Percentiles rank a stretch among this genome's conserved stretches.
These are phyloP conservation scores for Noccaea caerulescens DNA, from an alignment of 345 rosid species.

Conservation along the genomic window DNA sequence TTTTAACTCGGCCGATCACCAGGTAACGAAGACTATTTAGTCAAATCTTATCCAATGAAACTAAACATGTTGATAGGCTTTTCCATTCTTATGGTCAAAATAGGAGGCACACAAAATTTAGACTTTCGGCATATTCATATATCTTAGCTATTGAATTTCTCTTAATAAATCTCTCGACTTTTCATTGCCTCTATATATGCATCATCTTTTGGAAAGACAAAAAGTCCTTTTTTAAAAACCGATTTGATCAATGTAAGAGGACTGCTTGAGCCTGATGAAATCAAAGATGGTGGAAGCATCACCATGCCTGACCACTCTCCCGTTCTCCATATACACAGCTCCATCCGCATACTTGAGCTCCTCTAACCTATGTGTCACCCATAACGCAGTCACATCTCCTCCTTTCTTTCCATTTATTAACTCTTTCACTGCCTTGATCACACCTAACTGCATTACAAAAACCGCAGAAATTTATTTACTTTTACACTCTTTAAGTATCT, in stretches of 20 bases:
- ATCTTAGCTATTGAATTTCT: no score
- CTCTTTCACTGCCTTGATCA: slow-evolving; percentile 78
- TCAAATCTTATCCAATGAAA: no score
- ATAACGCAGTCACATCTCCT: slow-evolving; percentile 75
- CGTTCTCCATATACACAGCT: slow-evolving; percentile 85
- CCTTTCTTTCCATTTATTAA: slow-evolving; percentile 53
- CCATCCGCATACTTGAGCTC: slow-evolving; percentile 91
- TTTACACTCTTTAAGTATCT: no score
- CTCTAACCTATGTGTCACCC: slow-evolving; percentile 96
- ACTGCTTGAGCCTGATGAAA: slow-evolving; percentile 63
- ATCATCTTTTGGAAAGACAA: neutral
- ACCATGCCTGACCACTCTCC: slow-evolving; percentile 70
- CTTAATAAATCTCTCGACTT: neutral
- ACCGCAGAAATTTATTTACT: no score
- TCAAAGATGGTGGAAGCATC: slow-evolving; percentile 60
- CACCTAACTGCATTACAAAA: slow-evolving; percentile 61
- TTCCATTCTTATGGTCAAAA: slow-evolving; percentile 13
- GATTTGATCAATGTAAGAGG: slow-evolving; percentile 56
- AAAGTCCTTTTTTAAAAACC: slow-evolving; percentile 34
- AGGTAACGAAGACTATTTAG: no score
- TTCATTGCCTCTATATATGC: slow-evolving; percentile 19
- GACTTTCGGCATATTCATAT: neutral
- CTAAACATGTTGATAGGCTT: no score
- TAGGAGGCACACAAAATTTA: slow-evolving; percentile 27
- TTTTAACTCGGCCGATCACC: no score